A percentile compares a stretch with the other conserved stretches of the same genome.
Evolutionary conservation across 106 monocot genomes (phyloP).

Genomic region (Acorus gramineus): DNA sequence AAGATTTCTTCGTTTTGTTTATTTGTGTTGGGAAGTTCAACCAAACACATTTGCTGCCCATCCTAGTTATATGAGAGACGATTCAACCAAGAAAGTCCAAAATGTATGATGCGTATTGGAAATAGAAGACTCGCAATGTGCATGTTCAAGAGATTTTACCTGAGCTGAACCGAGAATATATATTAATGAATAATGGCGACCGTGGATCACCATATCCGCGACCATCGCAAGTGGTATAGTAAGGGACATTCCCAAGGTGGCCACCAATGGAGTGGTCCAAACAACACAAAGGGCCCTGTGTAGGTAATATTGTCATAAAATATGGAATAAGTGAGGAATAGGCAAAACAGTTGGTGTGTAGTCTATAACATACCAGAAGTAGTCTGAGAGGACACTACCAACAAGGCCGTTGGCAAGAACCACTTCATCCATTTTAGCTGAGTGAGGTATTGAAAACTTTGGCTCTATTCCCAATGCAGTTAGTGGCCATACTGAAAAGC

Average conservation of each 20-base stretch:
- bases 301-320: neutral
- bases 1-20: too few species aligned
- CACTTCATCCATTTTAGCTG: slow-evolving; percentile 91
- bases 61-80: too few species aligned
- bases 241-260: slow-evolving; percentile 93
- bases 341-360: neutral
- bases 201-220: slow-evolving; percentile 97
- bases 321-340: neutral
- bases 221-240: slow-evolving; percentile 98
- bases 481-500: slow-evolving; percentile 85
- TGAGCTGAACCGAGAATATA: slow-evolving; percentile 90
- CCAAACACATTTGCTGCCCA: too few species aligned
- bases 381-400: slow-evolving; percentile 95
- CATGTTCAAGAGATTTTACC: slow-evolving; percentile 23
- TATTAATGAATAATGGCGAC: slow-evolving; percentile 89
- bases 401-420: slow-evolving; percentile 89
- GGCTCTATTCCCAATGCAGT: slow-evolving; percentile 88
- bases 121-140: neutral
- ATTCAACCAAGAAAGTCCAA: neutral
- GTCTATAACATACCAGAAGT: slow-evolving; percentile 74
- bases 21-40: too few species aligned
- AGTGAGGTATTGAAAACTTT: slow-evolving; percentile 86
- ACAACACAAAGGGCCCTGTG: slow-evolving; percentile 96
- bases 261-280: slow-evolving; percentile 98
- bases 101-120: neutral